Conservation (phyloP, 306 rosid species). For the Trifolium pratense region DNA sequence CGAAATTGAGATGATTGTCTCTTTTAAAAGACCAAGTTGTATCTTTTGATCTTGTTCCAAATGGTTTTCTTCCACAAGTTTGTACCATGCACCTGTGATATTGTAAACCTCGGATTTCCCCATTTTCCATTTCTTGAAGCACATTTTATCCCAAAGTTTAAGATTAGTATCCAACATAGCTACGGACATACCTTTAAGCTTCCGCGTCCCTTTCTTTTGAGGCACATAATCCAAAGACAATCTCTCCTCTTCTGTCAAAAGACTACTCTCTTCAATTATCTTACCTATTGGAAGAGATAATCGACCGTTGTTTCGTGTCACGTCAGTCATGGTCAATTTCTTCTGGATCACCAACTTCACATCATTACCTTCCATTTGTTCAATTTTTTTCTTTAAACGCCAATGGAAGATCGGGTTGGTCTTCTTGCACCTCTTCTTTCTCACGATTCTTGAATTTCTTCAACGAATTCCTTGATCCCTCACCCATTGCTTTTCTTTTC, state of each 20-base stretch:
- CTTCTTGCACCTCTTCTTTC: background rate
- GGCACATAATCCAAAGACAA: background rate
- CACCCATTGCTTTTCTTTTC: background rate
- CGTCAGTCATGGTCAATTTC: background rate
- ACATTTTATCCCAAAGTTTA: background rate
- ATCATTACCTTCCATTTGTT: background rate
- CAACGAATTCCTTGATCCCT: background rate
- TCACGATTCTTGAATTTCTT: background rate
- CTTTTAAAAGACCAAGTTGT: constrained; percentile 17
- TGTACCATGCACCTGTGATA: background rate
- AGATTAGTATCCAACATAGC: background rate
- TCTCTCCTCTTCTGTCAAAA: background rate
- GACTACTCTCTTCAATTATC: background rate
- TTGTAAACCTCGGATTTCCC: background rate
- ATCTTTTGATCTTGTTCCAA: background rate
- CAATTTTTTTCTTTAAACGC: background rate
- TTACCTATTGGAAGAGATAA: background rate
- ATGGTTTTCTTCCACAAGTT: background rate
- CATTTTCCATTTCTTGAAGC: constrained; percentile 12
- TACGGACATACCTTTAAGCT: background rate
- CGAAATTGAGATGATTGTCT: background rate
- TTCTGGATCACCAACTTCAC: constrained; percentile 16
- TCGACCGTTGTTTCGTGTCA: background rate
- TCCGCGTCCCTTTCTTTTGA: background rate
- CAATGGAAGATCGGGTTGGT: background rate